Evolutionary conservation across 805 yeast species (phyloP).

Genomic region (Grigorovia jiainica): DNA sequence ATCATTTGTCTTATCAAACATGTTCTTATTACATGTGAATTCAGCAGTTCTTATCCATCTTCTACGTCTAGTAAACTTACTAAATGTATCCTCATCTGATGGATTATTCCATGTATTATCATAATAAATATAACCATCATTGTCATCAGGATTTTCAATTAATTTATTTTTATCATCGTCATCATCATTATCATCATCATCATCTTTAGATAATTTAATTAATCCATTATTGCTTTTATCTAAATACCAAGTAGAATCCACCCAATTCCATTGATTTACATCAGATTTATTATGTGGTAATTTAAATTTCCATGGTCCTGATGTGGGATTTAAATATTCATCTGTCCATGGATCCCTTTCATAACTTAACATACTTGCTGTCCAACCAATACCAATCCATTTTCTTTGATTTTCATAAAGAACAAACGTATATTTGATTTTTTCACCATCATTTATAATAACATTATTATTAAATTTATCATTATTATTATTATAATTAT

Average conservation of each 20-base stretch:
- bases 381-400: slow-evolving; percentile 98
- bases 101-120: slow-evolving; percentile 95
- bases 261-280: slow-evolving; percentile 89
- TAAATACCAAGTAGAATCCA: slow-evolving; percentile 83
- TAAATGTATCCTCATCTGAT: slow-evolving; percentile 74
- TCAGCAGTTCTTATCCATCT: slow-evolving; percentile 96
- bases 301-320: slow-evolving; percentile 66
- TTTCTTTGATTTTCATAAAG: slow-evolving; percentile 90
- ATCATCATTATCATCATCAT: too few species aligned
- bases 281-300: slow-evolving; percentile 65
- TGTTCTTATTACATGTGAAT: slow-evolving; percentile 36
- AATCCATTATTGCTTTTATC: slow-evolving; percentile 87
- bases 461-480: too few species aligned
- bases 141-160: slow-evolving; percentile 58
- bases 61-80: slow-evolving; percentile 88
- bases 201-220: slow-evolving; percentile 48
- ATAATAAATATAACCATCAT: slow-evolving; percentile 80
- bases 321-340: slow-evolving; percentile 80
- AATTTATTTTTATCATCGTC: slow-evolving; percentile 37
- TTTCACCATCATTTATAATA: slow-evolving; percentile 10
- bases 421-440: slow-evolving; percentile 84
- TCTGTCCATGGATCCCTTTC: slow-evolving; percentile 98
- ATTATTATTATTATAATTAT: neutral
- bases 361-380: slow-evolving; percentile 78
- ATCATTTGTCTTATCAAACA: neutral